Percentiles rank a stretch among this genome's conserved stretches.
Conservation (phyloP, 75 land plant species). For the Cupressus sempervirens region DNA sequence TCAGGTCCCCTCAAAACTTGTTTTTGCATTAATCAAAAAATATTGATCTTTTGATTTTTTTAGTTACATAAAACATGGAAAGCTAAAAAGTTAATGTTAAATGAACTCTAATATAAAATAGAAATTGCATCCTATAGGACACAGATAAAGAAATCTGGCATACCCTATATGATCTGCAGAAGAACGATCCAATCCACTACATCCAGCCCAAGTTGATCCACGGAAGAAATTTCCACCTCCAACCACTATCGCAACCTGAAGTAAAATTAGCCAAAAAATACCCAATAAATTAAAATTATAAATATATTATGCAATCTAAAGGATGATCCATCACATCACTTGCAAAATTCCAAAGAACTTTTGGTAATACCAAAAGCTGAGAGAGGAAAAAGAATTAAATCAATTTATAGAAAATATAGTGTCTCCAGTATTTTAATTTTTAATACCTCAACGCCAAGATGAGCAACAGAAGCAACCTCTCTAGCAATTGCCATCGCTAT, state of each 20-base stretch:
- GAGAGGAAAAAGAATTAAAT: neutral
- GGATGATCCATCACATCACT: neutral
- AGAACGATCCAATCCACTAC: conserved; percentile 93
- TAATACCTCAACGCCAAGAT: conserved; percentile 79
- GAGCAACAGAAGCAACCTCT: conserved; percentile 83
- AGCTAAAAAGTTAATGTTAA: neutral
- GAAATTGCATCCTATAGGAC: neutral
- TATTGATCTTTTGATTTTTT: neutral
- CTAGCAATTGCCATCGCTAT: conserved; percentile 91
- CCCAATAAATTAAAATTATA: conserved; percentile 1
- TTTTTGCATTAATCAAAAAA: too few relatives aligned
- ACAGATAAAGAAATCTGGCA: neutral
- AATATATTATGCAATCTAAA: neutral
- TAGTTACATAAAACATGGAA: neutral
- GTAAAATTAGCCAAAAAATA: conserved; percentile 11
- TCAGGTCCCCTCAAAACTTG: too few relatives aligned
- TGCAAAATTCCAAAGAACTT: neutral
- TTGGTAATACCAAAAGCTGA: neutral
- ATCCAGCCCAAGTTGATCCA: conserved; percentile 64
- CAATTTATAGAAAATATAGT: neutral
- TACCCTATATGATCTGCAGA: conserved; percentile 99
- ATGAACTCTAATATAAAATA: neutral
- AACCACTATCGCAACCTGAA: conserved; percentile 93
- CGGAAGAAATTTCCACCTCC: conserved; percentile 97
- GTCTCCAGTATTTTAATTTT: neutral